A percentile compares a stretch with the other conserved stretches of the same genome.
Conservation (phyloP, 202 grass and related monocot species). For the Carex sylvatica region DNA sequence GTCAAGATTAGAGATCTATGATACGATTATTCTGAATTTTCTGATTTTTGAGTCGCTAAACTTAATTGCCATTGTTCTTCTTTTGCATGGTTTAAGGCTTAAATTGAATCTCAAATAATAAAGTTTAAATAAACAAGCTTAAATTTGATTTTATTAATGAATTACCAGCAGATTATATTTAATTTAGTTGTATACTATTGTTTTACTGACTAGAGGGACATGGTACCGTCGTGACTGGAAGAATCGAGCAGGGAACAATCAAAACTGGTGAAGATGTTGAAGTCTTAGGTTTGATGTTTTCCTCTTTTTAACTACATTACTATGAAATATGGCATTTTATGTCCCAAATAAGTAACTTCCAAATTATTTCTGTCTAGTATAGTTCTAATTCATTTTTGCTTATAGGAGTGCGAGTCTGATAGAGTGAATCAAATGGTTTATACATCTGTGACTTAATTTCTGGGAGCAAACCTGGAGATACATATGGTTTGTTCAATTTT, state of each 20-base stretch:
- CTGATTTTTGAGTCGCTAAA: no score
- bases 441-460: constrained; percentile 67
- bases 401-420: constrained; percentile 67
- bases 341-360: not conserved
- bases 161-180: not conserved
- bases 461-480: constrained; percentile 48
- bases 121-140: not conserved
- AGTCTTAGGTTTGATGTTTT: constrained; percentile 59
- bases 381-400: not conserved
- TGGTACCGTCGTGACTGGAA: constrained; percentile 93
- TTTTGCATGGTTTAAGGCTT: constrained; percentile 11
- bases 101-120: not conserved
- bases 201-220: constrained; percentile 52
- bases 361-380: not conserved
- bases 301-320: not conserved
- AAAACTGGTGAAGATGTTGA: constrained; percentile 99
- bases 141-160: not conserved
- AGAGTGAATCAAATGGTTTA: constrained; percentile 74
- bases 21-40: no score
- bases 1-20: no score
- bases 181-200: not conserved
- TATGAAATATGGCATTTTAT: constrained; percentile 47
- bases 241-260: constrained; percentile 87
- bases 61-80: not conserved
- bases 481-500: constrained; percentile 46